These are phyloP conservation scores for Fusarium tjaetaba DNA, from an alignment of 2,329 filamentous ascomycete species.

Conservation along the genomic window DNA sequence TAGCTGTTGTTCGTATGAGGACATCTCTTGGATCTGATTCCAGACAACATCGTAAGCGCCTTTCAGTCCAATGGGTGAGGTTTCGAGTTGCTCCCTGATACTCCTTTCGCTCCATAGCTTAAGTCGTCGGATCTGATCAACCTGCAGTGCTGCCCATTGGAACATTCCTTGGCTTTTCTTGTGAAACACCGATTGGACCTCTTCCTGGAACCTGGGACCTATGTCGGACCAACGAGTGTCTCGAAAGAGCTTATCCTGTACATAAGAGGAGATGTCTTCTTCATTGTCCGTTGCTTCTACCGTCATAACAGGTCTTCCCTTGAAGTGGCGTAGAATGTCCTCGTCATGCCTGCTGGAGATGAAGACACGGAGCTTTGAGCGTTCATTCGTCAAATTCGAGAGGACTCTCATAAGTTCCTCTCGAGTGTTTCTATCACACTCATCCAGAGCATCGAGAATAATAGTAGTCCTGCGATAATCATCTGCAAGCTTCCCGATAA, in stretches of 20 bases:
- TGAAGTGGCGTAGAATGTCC: background rate
- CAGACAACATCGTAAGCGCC: fast-evolving
- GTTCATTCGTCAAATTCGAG: fast-evolving
- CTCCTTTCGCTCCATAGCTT: fast-evolving
- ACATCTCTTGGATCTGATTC: background rate
- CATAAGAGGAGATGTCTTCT: fast-evolving
- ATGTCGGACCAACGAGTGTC: fast-evolving
- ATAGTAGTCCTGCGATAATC: fast-evolving
- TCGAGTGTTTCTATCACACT: background rate
- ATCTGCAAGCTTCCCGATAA: fast-evolving
- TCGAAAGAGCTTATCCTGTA: fast-evolving
- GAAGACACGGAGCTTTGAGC: fast-evolving
- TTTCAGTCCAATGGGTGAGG: fast-evolving
- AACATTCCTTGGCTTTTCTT: background rate
- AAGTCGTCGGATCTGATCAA: fast-evolving
- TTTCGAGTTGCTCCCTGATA: fast-evolving
- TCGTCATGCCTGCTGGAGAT: fast-evolving
- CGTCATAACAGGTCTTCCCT: fast-evolving
- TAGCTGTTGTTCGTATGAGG: fast-evolving
- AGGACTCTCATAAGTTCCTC: fast-evolving
- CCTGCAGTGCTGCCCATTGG: background rate
- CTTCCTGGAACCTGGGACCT: fast-evolving
- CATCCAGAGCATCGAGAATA: background rate
- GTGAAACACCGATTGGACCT: fast-evolving
- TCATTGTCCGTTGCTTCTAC: fast-evolving